Evolutionary conservation across 2,329 filamentous ascomycete species (phyloP).

Genomic region (Penicillium sp.): DNA sequence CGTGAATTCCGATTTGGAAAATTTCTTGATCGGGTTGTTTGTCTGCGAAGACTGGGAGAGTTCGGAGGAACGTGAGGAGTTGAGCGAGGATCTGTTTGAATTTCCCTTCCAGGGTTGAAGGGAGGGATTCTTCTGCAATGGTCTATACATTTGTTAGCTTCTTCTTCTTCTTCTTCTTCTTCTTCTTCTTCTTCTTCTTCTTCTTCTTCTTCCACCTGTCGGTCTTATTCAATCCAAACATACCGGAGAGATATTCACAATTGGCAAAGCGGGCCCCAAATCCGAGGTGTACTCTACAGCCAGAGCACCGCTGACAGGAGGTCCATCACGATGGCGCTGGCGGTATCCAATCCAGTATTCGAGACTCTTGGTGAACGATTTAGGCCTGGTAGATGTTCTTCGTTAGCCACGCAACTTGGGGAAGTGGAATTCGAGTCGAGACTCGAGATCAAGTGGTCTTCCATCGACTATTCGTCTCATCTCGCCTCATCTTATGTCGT

Average conservation of each 20-base stretch:
- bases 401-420: no score
- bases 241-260: constrained; percentile 12
- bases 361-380: constrained; percentile 7
- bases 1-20: constrained; percentile 34
- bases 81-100: constrained; percentile 34
- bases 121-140: constrained; percentile 15
- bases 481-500: no score
- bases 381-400: no score
- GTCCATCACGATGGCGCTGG: constrained; percentile 24
- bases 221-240: no score
- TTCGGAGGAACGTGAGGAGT: constrained; percentile 24
- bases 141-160: constrained; percentile 20
- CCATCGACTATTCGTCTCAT: no score
- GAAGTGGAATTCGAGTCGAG: no score
- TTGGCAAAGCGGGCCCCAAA: not conserved
- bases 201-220: no score
- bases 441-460: no score
- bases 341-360: constrained; percentile 34
- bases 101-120: constrained; percentile 22
- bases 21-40: constrained; percentile 36
- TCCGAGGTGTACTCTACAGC: no score
- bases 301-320: no score
- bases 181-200: no score
- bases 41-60: constrained; percentile 23
- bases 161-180: no score